A percentile compares a stretch with the other conserved stretches of the same genome.
Evolutionary conservation across 2,329 filamentous ascomycete species (phyloP).

Genomic region (Metarhizium brunneum): DNA sequence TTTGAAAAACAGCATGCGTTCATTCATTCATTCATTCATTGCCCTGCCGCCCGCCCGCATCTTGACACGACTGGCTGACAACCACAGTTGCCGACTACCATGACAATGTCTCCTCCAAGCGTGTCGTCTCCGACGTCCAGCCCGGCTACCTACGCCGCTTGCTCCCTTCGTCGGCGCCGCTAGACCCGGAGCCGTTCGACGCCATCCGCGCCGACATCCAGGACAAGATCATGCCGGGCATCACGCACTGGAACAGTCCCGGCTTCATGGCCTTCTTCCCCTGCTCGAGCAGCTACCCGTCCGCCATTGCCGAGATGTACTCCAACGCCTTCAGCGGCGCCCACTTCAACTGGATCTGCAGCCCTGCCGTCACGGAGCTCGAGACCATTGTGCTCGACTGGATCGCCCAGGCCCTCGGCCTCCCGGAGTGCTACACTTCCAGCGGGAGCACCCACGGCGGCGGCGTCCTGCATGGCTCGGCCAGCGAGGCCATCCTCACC

Average conservation of each 20-base stretch:
- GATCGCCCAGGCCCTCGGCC: constrained; percentile 65
- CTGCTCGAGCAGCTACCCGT: constrained; percentile 69
- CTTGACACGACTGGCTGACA: not conserved
- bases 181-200: constrained; percentile 62
- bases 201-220: constrained; percentile 78
- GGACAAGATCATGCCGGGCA: constrained; percentile 76
- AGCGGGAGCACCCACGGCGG: constrained; percentile 63
- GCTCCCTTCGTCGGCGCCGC: constrained; percentile 58
- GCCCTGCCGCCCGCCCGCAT: not conserved
- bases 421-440: constrained; percentile 68
- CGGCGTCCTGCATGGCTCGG: constrained; percentile 89
- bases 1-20: too few relatives aligned
- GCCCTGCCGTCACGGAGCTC: constrained; percentile 82
- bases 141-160: constrained; percentile 80
- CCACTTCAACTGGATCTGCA: constrained; percentile 96
- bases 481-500: constrained; percentile 79
- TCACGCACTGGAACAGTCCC: constrained; percentile 91
- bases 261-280: constrained; percentile 97
- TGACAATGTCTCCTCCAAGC: constrained; percentile 58
- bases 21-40: too few relatives aligned
- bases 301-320: constrained; percentile 88
- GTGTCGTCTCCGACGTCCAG: constrained; percentile 67
- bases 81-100: constrained; percentile 72
- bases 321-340: constrained; percentile 79
- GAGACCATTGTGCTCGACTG: constrained; percentile 92